Percentiles rank a stretch among this genome's conserved stretches.
These are phyloP conservation scores for Cercophora sp. DNA, from an alignment of 495 filamentous ascomycete species.

Conservation along the genomic window DNA sequence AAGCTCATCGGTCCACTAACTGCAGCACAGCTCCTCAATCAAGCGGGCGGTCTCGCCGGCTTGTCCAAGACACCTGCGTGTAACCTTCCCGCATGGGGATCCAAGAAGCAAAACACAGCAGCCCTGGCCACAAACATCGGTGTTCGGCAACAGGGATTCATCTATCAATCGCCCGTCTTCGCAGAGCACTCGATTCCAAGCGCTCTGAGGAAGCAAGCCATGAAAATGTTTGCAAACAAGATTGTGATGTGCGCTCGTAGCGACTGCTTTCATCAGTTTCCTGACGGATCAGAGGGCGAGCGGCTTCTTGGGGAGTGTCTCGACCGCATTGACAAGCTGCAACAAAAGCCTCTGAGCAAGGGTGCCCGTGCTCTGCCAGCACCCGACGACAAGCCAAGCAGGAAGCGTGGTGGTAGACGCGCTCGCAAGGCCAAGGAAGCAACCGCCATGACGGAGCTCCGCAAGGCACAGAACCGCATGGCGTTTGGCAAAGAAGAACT, in stretches of 20 bases:
- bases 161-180: conserved; percentile 88
- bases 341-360: conserved; percentile 88
- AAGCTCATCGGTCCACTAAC: conserved; percentile 89
- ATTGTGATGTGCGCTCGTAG: conserved; percentile 86
- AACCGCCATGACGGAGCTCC: conserved; percentile 92
- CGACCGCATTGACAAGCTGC: conserved; percentile 87
- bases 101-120: conserved; percentile 74
- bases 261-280: conserved; percentile 77
- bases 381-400: conserved; percentile 90
- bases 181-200: conserved; percentile 72
- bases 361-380: conserved; percentile 83
- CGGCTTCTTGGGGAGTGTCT: conserved; percentile 80
- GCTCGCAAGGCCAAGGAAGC: conserved; percentile 96
- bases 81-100: conserved; percentile 85
- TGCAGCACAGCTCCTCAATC: conserved; percentile 93
- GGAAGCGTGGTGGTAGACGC: conserved; percentile 88
- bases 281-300: conserved; percentile 78
- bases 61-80: conserved; percentile 90
- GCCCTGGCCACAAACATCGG: conserved; percentile 94
- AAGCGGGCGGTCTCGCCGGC: conserved; percentile 80
- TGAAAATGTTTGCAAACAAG: conserved; percentile 92
- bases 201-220: conserved; percentile 88
- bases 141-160: conserved; percentile 85
- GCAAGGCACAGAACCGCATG: conserved; percentile 94
- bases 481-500: conserved; percentile 94